A percentile compares a stretch with the other conserved stretches of the same genome.
Evolutionary conservation across 2,329 filamentous ascomycete species (phyloP).

Genomic region (Alternaria sp.): DNA sequence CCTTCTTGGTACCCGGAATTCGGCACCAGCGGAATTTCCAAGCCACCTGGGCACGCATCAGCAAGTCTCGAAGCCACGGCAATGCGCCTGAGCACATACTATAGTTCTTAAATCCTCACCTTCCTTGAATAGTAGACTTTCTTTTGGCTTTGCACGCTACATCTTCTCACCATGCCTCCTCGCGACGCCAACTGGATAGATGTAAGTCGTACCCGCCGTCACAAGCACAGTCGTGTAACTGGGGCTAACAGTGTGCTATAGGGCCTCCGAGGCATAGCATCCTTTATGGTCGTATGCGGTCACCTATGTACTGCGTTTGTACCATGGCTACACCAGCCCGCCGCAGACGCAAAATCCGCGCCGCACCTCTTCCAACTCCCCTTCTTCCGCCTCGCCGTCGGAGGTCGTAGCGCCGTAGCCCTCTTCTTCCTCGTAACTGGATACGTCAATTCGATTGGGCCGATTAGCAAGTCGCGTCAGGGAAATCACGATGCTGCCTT

Average conservation of each 20-base stretch:
- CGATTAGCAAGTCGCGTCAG: slow-evolving; percentile 61
- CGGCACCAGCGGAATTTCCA: neutral
- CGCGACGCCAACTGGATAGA: slow-evolving; percentile 50
- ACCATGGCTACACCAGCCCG: slow-evolving; percentile 50
- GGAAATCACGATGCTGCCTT: slow-evolving; percentile 63
- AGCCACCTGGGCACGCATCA: neutral
- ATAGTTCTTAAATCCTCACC: slow-evolving; percentile 8
- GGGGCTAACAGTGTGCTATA: slow-evolving; percentile 33
- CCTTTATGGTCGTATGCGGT: slow-evolving; percentile 52
- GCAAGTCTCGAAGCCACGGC: slow-evolving; percentile 10
- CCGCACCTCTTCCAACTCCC: slow-evolving; percentile 64
- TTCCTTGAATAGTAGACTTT: slow-evolving; percentile 15
- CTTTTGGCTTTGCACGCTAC: slow-evolving; percentile 11
- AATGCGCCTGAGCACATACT: slow-evolving; percentile 15
- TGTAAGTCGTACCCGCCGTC: slow-evolving; percentile 31
- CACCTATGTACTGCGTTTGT: slow-evolving; percentile 52
- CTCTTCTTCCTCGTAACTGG: slow-evolving; percentile 63
- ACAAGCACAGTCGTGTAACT: slow-evolving; percentile 14
- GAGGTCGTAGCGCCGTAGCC: slow-evolving; percentile 53
- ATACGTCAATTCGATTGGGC: slow-evolving; percentile 68
- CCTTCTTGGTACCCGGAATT: neutral
- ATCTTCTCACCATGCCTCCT: slow-evolving; percentile 36
- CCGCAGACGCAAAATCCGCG: slow-evolving; percentile 50
- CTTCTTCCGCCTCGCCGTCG: slow-evolving; percentile 64
- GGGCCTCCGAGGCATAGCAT: slow-evolving; percentile 52